These are phyloP conservation scores for Didymella sp. DNA, from an alignment of 2,329 filamentous ascomycete genomes.

Conservation along the genomic window DNA sequence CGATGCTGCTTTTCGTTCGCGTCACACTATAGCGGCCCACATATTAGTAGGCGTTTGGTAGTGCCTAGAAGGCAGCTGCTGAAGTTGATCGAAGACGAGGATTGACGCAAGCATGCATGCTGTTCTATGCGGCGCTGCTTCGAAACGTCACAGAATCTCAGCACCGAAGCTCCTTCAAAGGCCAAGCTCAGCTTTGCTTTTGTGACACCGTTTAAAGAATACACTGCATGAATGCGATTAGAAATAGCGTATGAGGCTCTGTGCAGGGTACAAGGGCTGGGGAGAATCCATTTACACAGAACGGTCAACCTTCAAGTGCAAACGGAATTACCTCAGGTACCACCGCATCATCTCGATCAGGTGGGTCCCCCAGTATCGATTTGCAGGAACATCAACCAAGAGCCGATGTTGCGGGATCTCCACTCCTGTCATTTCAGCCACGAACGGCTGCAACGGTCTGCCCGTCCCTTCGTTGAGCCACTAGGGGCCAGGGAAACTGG, in stretches of 20 bases:
- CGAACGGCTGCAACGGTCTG: conserved; percentile 31
- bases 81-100: conserved; percentile 32
- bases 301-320: neutral
- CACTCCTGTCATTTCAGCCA: conserved; percentile 32
- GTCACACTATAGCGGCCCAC: neutral
- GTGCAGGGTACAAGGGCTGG: neutral
- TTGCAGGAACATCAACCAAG: conserved; percentile 25
- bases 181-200: neutral
- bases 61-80: neutral
- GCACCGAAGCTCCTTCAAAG: neutral
- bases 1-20: conserved; percentile 12
- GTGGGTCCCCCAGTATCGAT: conserved; percentile 35
- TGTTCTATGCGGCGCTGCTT: neutral
- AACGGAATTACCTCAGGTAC: conserved; percentile 10
- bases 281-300: neutral
- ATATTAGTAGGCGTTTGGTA: neutral
- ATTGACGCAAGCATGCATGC: conserved; percentile 29
- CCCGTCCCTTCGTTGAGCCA: conserved; percentile 26
- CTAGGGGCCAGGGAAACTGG: conserved; percentile 22
- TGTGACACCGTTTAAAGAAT: neutral
- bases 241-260: neutral
- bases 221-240: neutral
- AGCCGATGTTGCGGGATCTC: conserved; percentile 25
- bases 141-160: conserved; percentile 22
- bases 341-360: conserved; percentile 30